A percentile compares a stretch with the other conserved stretches of the same genome.
These are phyloP conservation scores for Camellia sinensis DNA, from an alignment of 148 eudicot genomes.

Conservation along the genomic window DNA sequence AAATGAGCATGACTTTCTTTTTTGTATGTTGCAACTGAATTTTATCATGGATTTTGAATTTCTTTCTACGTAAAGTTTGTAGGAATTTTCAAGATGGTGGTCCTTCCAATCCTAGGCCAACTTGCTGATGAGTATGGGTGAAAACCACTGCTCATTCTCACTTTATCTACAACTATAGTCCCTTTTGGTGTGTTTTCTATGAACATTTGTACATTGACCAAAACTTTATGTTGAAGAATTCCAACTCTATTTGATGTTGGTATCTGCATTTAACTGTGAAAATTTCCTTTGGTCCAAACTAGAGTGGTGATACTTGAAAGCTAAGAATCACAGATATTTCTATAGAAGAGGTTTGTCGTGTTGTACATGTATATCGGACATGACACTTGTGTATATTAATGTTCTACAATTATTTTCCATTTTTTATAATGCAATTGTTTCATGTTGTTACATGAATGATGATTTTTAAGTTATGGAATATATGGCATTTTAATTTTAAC, in stretches of 20 bases:
- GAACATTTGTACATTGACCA: neutral
- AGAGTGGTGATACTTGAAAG: neutral
- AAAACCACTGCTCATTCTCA: conserved; percentile 78
- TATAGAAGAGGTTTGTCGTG: too few species aligned
- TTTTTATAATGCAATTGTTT: too few species aligned
- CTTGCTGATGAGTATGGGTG: conserved; percentile 92
- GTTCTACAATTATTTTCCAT: too few species aligned
- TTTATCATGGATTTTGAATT: conserved; percentile 6
- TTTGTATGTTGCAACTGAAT: neutral
- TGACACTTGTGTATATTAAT: too few species aligned
- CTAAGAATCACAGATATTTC: too few species aligned
- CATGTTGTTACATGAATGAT: too few species aligned
- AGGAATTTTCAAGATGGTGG: conserved; percentile 85
- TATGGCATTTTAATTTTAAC: too few species aligned
- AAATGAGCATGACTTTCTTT: neutral
- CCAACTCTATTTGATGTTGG: conserved; percentile 4
- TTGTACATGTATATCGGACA: too few species aligned
- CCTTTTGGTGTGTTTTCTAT: conserved; percentile 60
- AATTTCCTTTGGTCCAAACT: neutral
- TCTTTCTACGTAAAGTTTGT: conserved; percentile 48
- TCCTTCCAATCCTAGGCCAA: conserved; percentile 86
- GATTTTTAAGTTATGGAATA: too few species aligned
- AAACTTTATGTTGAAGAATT: neutral
- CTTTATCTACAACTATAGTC: conserved; percentile 70
- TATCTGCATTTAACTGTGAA: neutral